Evolutionary conservation across 192 early-diverging fungal species (phyloP).

Genomic region (Coemansia sp.): DNA sequence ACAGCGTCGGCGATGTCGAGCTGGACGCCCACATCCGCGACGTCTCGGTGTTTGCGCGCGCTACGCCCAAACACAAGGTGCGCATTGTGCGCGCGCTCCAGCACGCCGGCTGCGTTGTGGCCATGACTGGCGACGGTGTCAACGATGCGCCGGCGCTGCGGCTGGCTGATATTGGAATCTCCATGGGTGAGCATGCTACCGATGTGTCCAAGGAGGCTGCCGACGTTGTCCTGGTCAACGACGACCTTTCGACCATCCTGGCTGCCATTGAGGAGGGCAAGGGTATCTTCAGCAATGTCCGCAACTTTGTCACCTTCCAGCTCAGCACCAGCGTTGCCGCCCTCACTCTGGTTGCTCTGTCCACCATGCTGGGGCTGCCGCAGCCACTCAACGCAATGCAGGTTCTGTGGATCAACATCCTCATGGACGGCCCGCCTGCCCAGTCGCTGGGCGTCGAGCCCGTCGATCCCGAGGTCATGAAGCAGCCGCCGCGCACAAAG

Average conservation of each 20-base stretch:
- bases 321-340: constrained; percentile 93
- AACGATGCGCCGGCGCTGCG: constrained; percentile 95
- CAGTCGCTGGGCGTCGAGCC: constrained; percentile 96
- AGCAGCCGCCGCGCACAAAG: constrained; percentile 77
- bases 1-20: constrained; percentile 64
- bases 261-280: constrained; percentile 97
- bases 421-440: constrained; percentile 98
- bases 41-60: constrained; percentile 77
- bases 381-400: constrained; percentile 99
- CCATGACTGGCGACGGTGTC: constrained; percentile 97
- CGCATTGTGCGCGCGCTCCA: constrained; percentile 89
- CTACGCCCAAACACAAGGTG: constrained; percentile 87
- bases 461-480: constrained; percentile 89
- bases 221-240: constrained; percentile 96
- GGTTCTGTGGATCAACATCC: constrained; percentile 98
- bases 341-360: constrained; percentile 80
- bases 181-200: constrained; percentile 94
- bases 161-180: constrained; percentile 94
- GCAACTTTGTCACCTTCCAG: constrained; percentile 96
- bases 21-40: constrained; percentile 62
- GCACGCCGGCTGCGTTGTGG: constrained; percentile 80
- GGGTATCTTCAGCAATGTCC: constrained; percentile 97
- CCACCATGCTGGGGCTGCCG: constrained; percentile 80
- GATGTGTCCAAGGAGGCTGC: constrained; percentile 97
- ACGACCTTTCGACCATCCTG: constrained; percentile 91